Base-by-base conservation (phyloP, 805 yeast species). In the Zygoascus ofunaensis region DNA sequence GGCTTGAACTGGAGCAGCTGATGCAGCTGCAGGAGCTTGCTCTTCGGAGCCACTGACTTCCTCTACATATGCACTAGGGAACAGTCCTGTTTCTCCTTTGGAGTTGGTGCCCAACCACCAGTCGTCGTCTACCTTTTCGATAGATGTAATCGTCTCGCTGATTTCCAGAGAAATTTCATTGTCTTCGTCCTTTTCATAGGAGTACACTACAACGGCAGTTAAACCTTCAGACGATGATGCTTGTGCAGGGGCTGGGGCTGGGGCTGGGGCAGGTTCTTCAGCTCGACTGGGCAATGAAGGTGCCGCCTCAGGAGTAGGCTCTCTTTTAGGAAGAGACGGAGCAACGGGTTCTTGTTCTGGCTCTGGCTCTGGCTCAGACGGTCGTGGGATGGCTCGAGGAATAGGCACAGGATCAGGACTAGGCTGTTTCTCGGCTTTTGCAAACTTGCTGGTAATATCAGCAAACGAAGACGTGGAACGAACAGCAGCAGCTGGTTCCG, bases 31-130 rank as follows among this genome's bases (percentile, higher is more conserved):
- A 33, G 55, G 43, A 8, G 47, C 55, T 14, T 46, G 20, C 3
- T 45, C 42, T 5, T 41, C 46, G 21, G 42, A 53, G 15, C 47
- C 36, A 55, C 48, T 56, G 67, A 73, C 30, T 60, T 67, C 47
- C 45, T 63, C 63, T 33, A 92, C 97, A 60, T 83, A 87, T 63
- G 84, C 86, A 24, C 94, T 76, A 44, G 98, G 98, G 79, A 90
- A 90, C 46, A 90, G 67, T 39, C 95, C 96, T 52, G 73, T 72
- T 51, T 79, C 86, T 36, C 96, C 97, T 17, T 75, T 64, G 22
- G 62, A 45, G 55, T 84, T 74, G 50, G 76, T 79, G 42, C 98
- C 98, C 44, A 82, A 69, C 97, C 97, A 92, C 90, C 90, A 84
- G 53, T 80, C 87, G 46, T 78, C 83, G 56, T 81, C 87, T 14